Percentiles rank a stretch among this genome's conserved stretches.
Evolutionary conservation across 805 yeast genomes (phyloP).

Genomic region (Yarrowia sp.): DNA sequence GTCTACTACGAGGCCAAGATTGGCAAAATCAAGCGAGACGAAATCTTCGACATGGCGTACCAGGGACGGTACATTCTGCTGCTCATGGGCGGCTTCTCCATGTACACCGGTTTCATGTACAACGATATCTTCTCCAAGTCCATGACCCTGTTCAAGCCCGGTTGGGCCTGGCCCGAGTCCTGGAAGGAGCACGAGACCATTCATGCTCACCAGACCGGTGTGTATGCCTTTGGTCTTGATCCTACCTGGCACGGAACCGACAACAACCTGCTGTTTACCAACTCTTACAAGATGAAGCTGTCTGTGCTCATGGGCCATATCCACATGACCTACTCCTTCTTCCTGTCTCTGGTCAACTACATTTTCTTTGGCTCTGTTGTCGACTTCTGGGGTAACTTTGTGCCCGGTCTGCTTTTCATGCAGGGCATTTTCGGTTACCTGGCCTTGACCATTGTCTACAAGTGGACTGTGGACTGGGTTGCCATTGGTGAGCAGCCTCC

Average conservation of each 20-base stretch:
- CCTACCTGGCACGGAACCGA: constrained; percentile 98
- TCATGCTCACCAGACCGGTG: constrained; percentile 62
- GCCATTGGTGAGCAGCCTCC: constrained; percentile 79
- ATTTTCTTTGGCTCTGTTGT: constrained; percentile 63
- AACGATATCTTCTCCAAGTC: constrained; percentile 92
- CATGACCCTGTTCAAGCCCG: constrained; percentile 80
- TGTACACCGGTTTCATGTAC: constrained; percentile 91
- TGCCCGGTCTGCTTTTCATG: constrained; percentile 93
- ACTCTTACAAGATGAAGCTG: constrained; percentile 96
- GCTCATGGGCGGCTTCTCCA: constrained; percentile 91
- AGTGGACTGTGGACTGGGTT: constrained; percentile 93
- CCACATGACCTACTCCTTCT: constrained; percentile 89
- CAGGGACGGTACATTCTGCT: constrained; percentile 87
- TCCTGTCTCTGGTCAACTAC: constrained; percentile 82
- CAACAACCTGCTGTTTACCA: constrained; percentile 82
- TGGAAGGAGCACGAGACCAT: constrained; percentile 69
- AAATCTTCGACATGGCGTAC: constrained; percentile 94
- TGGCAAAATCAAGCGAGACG: constrained; percentile 72
- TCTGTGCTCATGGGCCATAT: constrained; percentile 90
- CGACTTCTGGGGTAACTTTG: constrained; percentile 87
- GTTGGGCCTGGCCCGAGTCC: constrained; percentile 89
- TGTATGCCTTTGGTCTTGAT: constrained; percentile 84
- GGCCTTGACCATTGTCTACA: constrained; percentile 79
- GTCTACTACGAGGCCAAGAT: constrained; percentile 73
- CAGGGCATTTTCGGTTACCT: constrained; percentile 94